Base-by-base conservation (phyloP, 2,329 filamentous ascomycete genomes). In the Whalleya microplaca region DNA sequence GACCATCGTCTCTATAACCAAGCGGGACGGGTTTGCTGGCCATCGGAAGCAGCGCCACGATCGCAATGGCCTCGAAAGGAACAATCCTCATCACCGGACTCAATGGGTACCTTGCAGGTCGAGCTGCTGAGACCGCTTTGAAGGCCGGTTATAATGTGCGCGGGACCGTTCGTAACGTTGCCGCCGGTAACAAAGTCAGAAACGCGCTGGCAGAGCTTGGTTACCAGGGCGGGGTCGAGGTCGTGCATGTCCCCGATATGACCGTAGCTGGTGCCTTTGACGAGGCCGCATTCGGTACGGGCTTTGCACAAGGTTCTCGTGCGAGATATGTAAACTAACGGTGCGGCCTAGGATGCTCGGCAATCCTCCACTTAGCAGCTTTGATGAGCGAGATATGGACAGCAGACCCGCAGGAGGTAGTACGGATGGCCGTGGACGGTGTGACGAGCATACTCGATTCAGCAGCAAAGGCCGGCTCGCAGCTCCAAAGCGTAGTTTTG, bases 101-200 rank as follows among this genome's bases (percentile, higher is more conserved):
- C 45, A 71, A 69, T 48, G 69, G 69, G 45, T 70, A 69, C 37
- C 56, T 71, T 6, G 69, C 67, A 29, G 69, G 66, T 41, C 59
- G 68, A 20, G 64, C 65, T 14, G 67, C 68, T 32, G 67, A 70
- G 32, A 41, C 62, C 32, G 55, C 59, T 2, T 45, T 70, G 41
- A 61, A 51, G 27, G 53, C 64, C 37, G 68, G 68, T 20, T 70
- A 66, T 47, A 58, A 55, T 32, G 66, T 71, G 18, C 64, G 68
- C 18, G 68, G 68, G 14, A 69, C 66, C 16, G 69, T 70, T 29
- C 69, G 69, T 42, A 61, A 66, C 20, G 47, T 64, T 32, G 49
- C 40, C 16, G 52, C 63, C 27, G 69, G 66, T n/a, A 41, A 63
- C 54, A 65, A 66, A 53, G 63, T 67, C 6, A 64, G 66, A 41